A percentile compares a stretch with the other conserved stretches of the same genome.
phyloP scores from a whole-genome alignment of 2,329 filamentous ascomycete species.

The Basipetospora chlamydospora region DNA sequence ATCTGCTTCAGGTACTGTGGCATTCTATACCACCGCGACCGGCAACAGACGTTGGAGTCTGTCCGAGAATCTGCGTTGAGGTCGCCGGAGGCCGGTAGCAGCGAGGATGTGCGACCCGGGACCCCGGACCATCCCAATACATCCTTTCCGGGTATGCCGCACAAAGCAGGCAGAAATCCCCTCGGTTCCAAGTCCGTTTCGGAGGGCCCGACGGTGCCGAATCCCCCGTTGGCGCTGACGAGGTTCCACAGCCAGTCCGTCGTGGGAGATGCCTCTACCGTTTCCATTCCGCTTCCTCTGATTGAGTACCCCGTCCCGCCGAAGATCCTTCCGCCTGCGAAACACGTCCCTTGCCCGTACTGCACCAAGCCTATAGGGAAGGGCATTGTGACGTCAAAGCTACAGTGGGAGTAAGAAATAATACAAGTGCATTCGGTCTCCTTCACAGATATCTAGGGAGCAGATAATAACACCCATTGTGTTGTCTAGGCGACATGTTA shows the following conservation, averaged over 20 bases:
- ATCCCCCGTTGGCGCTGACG: neutral
- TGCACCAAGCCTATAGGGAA: neutral
- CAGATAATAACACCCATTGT: neutral
- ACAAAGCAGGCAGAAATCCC: too few relatives aligned
- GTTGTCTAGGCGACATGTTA: neutral
- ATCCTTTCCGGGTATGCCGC: too few relatives aligned
- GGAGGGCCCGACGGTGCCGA: neutral
- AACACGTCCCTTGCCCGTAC: neutral
- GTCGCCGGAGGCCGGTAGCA: neutral
- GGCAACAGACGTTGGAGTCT: too few relatives aligned
- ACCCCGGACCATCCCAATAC: neutral
- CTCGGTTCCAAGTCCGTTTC: too few relatives aligned
- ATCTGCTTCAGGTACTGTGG: neutral
- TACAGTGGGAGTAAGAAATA: neutral
- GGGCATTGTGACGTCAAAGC: neutral
- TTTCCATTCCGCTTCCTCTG: neutral
- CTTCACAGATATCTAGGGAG: neutral
- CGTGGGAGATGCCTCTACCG: neutral
- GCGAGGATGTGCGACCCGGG: neutral
- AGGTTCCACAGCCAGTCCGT: neutral
- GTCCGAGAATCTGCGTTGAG: neutral
- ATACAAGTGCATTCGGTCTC: neutral
- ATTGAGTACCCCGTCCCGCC: neutral
- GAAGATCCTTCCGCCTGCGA: neutral
- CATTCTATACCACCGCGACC: neutral